These are phyloP conservation scores for Endocalyx cinctus DNA, from an alignment of 2,329 filamentous ascomycete genomes.

Conservation along the genomic window DNA sequence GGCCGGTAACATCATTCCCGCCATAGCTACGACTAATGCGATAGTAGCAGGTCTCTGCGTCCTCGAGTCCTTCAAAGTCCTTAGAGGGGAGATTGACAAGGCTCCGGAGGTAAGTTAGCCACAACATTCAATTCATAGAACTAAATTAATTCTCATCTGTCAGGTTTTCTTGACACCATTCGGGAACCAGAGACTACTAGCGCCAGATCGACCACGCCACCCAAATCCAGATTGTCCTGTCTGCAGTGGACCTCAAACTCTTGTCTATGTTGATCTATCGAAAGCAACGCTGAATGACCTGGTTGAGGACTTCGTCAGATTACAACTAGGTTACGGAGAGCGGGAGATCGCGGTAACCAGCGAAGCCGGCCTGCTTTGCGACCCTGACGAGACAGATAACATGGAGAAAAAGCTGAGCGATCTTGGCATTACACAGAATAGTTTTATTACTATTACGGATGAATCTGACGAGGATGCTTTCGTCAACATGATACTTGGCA, in stretches of 20 bases:
- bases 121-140: background rate
- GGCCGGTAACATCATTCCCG: constrained; percentile 98
- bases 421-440: constrained; percentile 68
- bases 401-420: constrained; percentile 73
- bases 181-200: constrained; percentile 52
- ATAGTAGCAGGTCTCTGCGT: constrained; percentile 93
- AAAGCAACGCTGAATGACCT: constrained; percentile 74
- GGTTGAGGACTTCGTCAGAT: constrained; percentile 67
- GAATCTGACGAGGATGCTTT: constrained; percentile 70
- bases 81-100: constrained; percentile 65
- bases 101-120: constrained; percentile 62
- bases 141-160: constrained; percentile 7
- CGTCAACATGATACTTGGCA: constrained; percentile 73
- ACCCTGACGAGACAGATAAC: constrained; percentile 84
- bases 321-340: constrained; percentile 70
- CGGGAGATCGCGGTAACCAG: constrained; percentile 74
- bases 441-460: constrained; percentile 80
- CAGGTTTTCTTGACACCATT: constrained; percentile 76
- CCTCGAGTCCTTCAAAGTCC: constrained; percentile 85
- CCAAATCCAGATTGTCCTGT: constrained; percentile 82
- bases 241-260: constrained; percentile 69
- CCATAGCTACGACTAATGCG: constrained; percentile 96
- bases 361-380: constrained; percentile 76
- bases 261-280: constrained; percentile 62
- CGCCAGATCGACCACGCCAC: constrained; percentile 48